These are phyloP conservation scores for Coniferiporia sulphurascens DNA, from an alignment of 1,284 basidiomycete species.

Conservation along the genomic window DNA sequence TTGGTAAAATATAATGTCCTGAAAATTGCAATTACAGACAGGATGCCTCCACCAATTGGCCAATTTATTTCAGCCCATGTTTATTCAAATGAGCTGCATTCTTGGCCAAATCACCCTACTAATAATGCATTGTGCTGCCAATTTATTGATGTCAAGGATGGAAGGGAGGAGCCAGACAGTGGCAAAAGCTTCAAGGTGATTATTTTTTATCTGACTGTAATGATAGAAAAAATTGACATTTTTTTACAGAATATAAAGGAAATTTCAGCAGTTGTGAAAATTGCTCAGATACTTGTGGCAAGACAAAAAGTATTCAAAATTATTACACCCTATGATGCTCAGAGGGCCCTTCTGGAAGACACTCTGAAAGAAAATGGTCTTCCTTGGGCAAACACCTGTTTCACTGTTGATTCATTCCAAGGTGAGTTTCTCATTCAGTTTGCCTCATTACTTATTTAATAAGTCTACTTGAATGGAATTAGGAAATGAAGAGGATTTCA, in stretches of 20 bases:
- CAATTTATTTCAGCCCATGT: conserved; percentile 59
- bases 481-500: conserved; percentile 61
- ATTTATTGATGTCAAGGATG: conserved; percentile 46
- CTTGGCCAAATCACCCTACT: conserved; percentile 43
- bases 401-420: conserved; percentile 67
- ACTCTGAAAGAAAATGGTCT: conserved; percentile 41
- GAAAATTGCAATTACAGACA: conserved; percentile 38
- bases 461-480: conserved; percentile 1
- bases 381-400: conserved; percentile 54
- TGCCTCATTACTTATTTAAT: conserved; percentile 4
- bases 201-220: conserved; percentile 7
- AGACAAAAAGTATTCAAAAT: conserved; percentile 45
- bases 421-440: conserved; percentile 31
- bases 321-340: conserved; percentile 69
- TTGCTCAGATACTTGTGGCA: conserved; percentile 43
- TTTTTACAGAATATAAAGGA: conserved; percentile 46
- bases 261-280: conserved; percentile 37
- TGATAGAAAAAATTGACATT: background rate
- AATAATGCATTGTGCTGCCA: conserved; percentile 37
- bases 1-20: background rate
- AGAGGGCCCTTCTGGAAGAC: conserved; percentile 48
- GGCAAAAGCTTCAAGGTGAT: conserved; percentile 41
- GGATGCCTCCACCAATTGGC: conserved; percentile 77
- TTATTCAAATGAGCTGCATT: conserved; percentile 39
- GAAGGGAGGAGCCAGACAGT: conserved; percentile 31